Conservation (phyloP, 2,329 filamentous ascomycete species). For the Incumbomyces delicatus region DNA sequence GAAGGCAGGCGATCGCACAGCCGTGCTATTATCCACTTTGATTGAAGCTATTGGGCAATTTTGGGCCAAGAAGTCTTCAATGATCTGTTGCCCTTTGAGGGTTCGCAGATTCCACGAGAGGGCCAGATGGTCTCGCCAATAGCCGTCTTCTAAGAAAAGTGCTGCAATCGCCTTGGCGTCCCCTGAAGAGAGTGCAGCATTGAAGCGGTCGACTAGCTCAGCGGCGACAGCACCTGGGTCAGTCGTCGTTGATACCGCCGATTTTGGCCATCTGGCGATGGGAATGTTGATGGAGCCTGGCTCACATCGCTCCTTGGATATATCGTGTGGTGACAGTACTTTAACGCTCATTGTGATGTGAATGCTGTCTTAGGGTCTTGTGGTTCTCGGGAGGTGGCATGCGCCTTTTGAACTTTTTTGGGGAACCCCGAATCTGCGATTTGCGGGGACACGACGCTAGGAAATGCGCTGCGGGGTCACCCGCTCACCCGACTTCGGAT, state of each 20-base stretch:
- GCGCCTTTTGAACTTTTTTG: no score
- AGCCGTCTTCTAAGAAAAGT: constrained; percentile 43
- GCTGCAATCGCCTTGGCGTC: constrained; percentile 27
- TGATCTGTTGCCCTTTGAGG: constrained; percentile 36
- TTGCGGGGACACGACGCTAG: no score
- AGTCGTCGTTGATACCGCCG: constrained; percentile 24
- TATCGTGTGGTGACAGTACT: no score
- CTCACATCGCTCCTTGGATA: constrained; percentile 28
- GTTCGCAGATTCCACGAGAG: constrained; percentile 49
- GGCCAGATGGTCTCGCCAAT: constrained; percentile 51
- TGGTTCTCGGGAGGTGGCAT: no score
- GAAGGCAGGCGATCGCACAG: constrained; percentile 36
- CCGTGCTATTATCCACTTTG: constrained; percentile 37
- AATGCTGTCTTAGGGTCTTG: no score
- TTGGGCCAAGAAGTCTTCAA: constrained; percentile 27
- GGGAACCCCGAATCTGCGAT: no score
- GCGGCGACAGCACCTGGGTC: constrained; percentile 31
- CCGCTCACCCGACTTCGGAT: no score
- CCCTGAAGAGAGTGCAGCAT: constrained; percentile 27
- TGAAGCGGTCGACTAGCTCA: constrained; percentile 30
- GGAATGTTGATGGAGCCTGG: constrained; percentile 48
- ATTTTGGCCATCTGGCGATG: constrained; percentile 33
- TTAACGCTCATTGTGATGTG: no score
- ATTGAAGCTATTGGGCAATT: constrained; percentile 37
- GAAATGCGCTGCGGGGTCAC: no score